Evolutionary conservation across 495 filamentous ascomycete species (phyloP).

Genomic region (Filosporella fistucella): DNA sequence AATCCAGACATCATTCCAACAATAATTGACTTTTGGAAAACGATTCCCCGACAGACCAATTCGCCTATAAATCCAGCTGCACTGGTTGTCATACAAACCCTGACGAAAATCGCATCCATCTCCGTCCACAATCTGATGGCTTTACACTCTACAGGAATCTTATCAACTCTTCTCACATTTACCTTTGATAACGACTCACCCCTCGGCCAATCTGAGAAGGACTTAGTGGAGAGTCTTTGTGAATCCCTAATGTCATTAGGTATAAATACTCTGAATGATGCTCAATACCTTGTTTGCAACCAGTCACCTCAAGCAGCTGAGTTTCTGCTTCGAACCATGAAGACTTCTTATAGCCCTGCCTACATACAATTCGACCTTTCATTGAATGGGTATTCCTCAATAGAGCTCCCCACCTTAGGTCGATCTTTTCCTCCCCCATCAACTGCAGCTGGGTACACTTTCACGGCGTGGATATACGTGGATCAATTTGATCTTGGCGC

Average conservation of each 20-base stretch:
- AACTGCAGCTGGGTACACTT: conserved; percentile 75
- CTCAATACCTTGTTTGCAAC: conserved; percentile 66
- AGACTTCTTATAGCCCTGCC: conserved; percentile 67
- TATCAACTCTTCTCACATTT: conserved; percentile 66
- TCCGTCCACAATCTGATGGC: conserved; percentile 73
- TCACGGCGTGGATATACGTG: conserved; percentile 82
- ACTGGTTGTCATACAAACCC: conserved; percentile 53
- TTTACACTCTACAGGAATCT: conserved; percentile 71
- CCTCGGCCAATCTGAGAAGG: conserved; percentile 46
- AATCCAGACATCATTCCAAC: conserved; percentile 63
- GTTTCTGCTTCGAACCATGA: conserved; percentile 70
- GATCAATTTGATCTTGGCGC: conserved; percentile 78
- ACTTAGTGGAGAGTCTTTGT: conserved; percentile 56
- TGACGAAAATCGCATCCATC: conserved; percentile 45
- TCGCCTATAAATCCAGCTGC: conserved; percentile 42
- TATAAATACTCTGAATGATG: conserved; percentile 71
- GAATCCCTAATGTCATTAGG: conserved; percentile 60
- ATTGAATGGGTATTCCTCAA: conserved; percentile 76
- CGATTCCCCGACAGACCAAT: conserved; percentile 42
- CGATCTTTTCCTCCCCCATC: conserved; percentile 74
- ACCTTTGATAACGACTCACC: conserved; percentile 49
- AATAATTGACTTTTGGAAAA: conserved; percentile 61
- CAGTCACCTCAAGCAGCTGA: conserved; percentile 57
- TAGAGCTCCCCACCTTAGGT: conserved; percentile 80
- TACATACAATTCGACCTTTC: conserved; percentile 94